Conservation (phyloP, 805 yeast genomes). For the Brettanomyces sp. region DNA sequence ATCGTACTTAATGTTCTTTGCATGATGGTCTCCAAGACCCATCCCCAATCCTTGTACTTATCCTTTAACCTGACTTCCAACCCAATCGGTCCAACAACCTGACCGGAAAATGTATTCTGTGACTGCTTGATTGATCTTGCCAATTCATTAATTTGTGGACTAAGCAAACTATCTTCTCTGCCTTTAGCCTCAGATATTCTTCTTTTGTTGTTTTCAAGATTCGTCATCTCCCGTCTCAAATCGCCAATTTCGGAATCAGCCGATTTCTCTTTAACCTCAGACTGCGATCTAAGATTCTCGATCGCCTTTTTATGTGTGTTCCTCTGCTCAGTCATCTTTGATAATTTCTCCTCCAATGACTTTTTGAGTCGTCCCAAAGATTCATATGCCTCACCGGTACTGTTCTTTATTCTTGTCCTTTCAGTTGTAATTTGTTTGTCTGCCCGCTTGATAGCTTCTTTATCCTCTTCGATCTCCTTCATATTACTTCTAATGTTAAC, state of each 20-base stretch:
- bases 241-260: background rate
- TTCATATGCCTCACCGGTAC: conserved; percentile 2
- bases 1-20: conserved; percentile 48
- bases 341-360: background rate
- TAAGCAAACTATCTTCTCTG: conserved; percentile 37
- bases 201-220: conserved; percentile 4
- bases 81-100: conserved; percentile 82
- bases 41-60: conserved; percentile 47
- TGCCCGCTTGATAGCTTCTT: conserved; percentile 15
- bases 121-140: conserved; percentile 13
- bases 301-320: background rate
- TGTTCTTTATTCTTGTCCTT: conserved; percentile 27
- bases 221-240: background rate
- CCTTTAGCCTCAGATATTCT: conserved; percentile 18
- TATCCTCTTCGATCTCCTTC: conserved; percentile 9
- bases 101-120: conserved; percentile 7
- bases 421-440: conserved; percentile 22
- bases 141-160: conserved; percentile 28
- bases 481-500: conserved; percentile 1
- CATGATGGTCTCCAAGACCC: conserved; percentile 48
- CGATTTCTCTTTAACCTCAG: background rate
- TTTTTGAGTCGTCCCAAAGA: background rate
- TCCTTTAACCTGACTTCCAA: conserved; percentile 43
- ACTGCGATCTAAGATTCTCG: background rate
- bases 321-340: background rate